Evolutionary conservation across 1,284 basidiomycete genomes (phyloP).

Genomic region (Marasmius oreades): DNA sequence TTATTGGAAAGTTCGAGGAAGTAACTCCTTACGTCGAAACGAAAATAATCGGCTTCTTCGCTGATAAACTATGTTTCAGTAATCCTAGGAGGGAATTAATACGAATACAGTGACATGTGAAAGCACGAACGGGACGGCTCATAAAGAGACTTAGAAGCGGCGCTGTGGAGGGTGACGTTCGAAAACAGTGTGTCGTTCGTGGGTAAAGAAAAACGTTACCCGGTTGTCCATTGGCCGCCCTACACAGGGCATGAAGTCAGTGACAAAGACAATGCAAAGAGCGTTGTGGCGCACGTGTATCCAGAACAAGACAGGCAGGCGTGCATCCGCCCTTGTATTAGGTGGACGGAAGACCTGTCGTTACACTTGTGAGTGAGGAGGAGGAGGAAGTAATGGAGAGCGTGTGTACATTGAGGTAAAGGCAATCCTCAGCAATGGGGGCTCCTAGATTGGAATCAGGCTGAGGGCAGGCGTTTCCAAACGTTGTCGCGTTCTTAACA

Average conservation of each 20-base stretch:
- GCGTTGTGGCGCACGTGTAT: constrained; percentile 38
- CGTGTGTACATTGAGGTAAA: constrained; percentile 45
- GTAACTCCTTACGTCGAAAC: constrained; percentile 44
- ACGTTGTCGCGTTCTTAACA: constrained; percentile 42
- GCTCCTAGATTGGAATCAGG: constrained; percentile 39
- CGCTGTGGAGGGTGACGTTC: constrained; percentile 24
- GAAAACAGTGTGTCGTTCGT: background rate
- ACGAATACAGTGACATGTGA: background rate
- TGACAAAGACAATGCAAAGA: background rate
- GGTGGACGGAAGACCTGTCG: constrained; percentile 40
- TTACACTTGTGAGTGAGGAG: background rate
- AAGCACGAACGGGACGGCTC: constrained; percentile 44
- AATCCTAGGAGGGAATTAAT: constrained; percentile 35
- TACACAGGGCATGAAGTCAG: constrained; percentile 18
- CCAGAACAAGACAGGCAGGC: constrained; percentile 49
- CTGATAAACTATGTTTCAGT: constrained; percentile 41
- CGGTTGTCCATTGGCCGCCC: constrained; percentile 49
- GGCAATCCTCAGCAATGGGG: constrained; percentile 50
- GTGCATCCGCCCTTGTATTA: constrained; percentile 28
- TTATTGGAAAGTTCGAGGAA: no score
- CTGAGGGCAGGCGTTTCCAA: constrained; percentile 60
- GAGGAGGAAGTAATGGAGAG: background rate
- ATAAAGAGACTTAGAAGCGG: constrained; percentile 36
- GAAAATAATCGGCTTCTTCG: constrained; percentile 50
- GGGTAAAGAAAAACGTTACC: constrained; percentile 28